Evolutionary conservation across 805 yeast genomes (phyloP), one percentile per base, ranked within the genome.

Genomic region (Cyberlindnera japonica): DNA sequence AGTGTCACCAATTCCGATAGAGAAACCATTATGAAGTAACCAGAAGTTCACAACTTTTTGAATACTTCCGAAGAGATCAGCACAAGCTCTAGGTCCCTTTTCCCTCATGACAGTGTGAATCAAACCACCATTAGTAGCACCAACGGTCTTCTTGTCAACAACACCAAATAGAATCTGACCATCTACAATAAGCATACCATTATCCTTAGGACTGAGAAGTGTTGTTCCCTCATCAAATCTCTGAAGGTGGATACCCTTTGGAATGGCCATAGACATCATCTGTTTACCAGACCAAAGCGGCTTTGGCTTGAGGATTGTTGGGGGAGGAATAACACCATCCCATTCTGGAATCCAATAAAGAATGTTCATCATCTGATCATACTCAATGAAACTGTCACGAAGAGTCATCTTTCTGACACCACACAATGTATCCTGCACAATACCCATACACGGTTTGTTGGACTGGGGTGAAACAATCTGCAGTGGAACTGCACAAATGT

Each of bases 1-100:
- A 4, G 99, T 93, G 67, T 93, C 99, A 73, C 99, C 99, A 66
- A 93, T 93, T 76, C 99, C 99, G 55, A 95, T 95, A 11, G 98
- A 91, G 68, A 93, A 93, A 45, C 99, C 98, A 56, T 86, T 87
- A 61, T 95, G 99, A 39, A 93, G 73, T 45, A 93, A 73, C 99
- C 99, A 93, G 64, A 75, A 93, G 65, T 93, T 93, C 29, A 90
- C 96, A 44, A 93, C 95, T 59, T 89, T 91, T 65, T 93, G 99
- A 45, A 91, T 77, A 53, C 86, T 84, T 61, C 96, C 88, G 58
- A 93, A 90, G 58, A 93, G 74, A 54, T 79, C 83, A 9, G 97
- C 93, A 72, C 97, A 88, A 4, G 81, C 77, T 47, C 77, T 71
- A 10, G 97, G 90, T 6, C 99, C 99, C 68, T 93, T 93, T 67